Percentiles rank a stretch among this genome's conserved stretches.
phyloP scores from a whole-genome alignment of 2,329 filamentous ascomycete genomes.

The Akanthomyces dipterigenus region DNA sequence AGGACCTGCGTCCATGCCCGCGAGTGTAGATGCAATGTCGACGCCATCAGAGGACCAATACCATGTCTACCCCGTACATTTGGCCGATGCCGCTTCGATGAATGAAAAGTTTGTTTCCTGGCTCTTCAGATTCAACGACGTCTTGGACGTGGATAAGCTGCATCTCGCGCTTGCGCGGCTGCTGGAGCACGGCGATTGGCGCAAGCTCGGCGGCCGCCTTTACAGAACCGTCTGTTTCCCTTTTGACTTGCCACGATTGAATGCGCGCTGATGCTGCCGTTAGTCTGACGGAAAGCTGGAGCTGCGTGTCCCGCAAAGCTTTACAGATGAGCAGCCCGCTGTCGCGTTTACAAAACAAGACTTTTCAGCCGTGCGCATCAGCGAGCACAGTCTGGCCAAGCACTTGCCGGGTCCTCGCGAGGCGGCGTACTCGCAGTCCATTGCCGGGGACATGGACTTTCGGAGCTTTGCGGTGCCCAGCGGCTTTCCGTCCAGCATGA shows the following conservation, averaged over 20 bases:
- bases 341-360: slow-evolving; percentile 2
- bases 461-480: background rate
- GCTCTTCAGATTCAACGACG: slow-evolving; percentile 38
- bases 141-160: slow-evolving; percentile 36
- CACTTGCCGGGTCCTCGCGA: background rate
- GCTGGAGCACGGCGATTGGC: slow-evolving; percentile 38
- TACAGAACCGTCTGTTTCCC: background rate
- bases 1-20: background rate
- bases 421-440: background rate
- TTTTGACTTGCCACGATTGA: background rate
- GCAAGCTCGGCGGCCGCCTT: slow-evolving; percentile 39
- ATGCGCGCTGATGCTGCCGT: background rate
- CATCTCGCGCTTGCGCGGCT: slow-evolving; percentile 28
- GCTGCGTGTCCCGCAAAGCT: slow-evolving; percentile 1
- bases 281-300: background rate
- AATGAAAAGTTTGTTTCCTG: slow-evolving; percentile 23
- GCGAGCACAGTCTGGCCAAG: background rate
- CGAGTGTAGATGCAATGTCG: background rate
- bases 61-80: slow-evolving; percentile 26
- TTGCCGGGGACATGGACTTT: background rate
- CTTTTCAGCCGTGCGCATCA: background rate
- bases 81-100: slow-evolving; percentile 24
- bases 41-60: background rate
- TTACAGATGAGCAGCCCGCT: background rate
- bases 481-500: background rate